Evolutionary conservation across 805 yeast genomes (phyloP), one percentile per base, ranked within the genome.

Genomic region (Hanseniaspora clermontiae): DNA sequence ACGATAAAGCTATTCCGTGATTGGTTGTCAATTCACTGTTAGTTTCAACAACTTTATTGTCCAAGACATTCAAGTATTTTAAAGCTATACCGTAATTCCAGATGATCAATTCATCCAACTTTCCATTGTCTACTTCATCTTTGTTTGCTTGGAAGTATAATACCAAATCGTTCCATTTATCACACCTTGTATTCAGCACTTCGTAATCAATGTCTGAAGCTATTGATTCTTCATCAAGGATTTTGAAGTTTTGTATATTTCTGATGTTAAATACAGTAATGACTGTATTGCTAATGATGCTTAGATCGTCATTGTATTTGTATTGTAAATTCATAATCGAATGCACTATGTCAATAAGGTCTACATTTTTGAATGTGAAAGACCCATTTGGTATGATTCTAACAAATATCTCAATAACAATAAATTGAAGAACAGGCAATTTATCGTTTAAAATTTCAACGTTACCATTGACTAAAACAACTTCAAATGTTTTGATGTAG

Each of bases 21-120:
- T 51, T 40, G 11, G 14, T 6, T 9, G 15, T 9, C 15, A 36
- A 6, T 5, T 27, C 20, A 36, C 37, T 17, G 11, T 8, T 34
- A 24, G 3, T 24, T 7, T 34, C 17, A 10, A 19, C 19, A 5
- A 42, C 24, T 24, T 34, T 17, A 29, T 45, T 24, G 20, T 37
- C 37, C 20, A 53, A 39, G 9, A 46, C 38, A 39, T 46, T 36
- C 51, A 53, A 53, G 24, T 36, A 46, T 17, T 53, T 53, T 17
- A 53, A 39, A 15, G 57, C 46, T 29, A 53, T 53, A 12, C 47
- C 34, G 27, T 53, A 17, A 17, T 53, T 53, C 57, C 57, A 53
- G 10, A 46, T 43, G 17, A 46, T 19, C 19, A 46, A 43, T n/a
- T 46, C 51, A 10, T 37, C 11, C 10, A 53, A 42, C 20, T 53